A percentile compares a stretch with the other conserved stretches of the same genome.
These are phyloP conservation scores for Tardiomyces blankii DNA, from an alignment of 1,139 yeast genomes.

Conservation along the genomic window DNA sequence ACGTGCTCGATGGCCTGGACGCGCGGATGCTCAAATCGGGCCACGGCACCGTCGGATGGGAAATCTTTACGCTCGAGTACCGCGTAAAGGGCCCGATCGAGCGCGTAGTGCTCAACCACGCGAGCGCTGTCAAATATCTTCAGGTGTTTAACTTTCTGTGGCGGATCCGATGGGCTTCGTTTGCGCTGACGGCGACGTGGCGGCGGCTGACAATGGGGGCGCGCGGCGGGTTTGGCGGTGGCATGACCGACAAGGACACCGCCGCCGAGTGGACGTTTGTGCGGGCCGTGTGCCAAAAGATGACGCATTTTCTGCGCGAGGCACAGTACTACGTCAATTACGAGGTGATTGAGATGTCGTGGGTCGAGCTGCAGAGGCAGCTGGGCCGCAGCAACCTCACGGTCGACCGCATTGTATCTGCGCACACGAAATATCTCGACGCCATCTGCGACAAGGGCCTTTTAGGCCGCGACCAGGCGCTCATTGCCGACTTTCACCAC, in stretches of 20 bases:
- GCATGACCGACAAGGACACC: constrained; percentile 3
- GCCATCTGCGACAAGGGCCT: constrained; percentile 27
- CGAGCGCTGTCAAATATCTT: constrained; percentile 49
- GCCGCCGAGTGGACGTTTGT: constrained; percentile 19
- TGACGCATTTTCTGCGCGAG: constrained; percentile 29
- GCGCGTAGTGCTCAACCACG: constrained; percentile 24
- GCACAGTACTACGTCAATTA: constrained; percentile 29
- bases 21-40: constrained; percentile 65
- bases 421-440: constrained; percentile 25
- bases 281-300: constrained; percentile 21
- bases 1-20: constrained; percentile 50
- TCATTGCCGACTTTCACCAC: constrained; percentile 26
- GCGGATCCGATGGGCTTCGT: constrained; percentile 57
- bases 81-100: constrained; percentile 46
- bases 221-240: constrained; percentile 11
- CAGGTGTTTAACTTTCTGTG: constrained; percentile 80
- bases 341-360: constrained; percentile 30
- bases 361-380: constrained; percentile 23
- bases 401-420: constrained; percentile 26
- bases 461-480: constrained; percentile 22
- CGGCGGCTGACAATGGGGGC: constrained; percentile 20
- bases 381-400: constrained; percentile 20
- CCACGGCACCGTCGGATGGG: constrained; percentile 69
- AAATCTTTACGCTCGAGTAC: constrained; percentile 82
- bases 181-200: constrained; percentile 42